These are phyloP conservation scores for Gnomoniopsis sp. DNA, from an alignment of 2,329 filamentous ascomycete genomes.

Conservation along the genomic window DNA sequence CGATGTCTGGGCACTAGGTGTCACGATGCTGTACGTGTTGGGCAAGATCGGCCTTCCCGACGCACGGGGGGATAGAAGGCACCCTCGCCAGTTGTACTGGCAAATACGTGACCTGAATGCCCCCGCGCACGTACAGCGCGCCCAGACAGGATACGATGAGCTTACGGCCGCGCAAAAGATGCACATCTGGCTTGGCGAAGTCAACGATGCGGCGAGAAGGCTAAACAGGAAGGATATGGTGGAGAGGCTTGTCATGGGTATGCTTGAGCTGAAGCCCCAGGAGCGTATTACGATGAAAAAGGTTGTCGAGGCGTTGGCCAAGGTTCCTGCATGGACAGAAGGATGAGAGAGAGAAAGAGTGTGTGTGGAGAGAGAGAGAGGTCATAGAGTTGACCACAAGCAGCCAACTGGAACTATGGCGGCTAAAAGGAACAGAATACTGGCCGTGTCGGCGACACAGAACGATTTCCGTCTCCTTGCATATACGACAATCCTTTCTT, in stretches of 20 bases:
- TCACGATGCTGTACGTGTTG: conserved; percentile 59
- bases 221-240: conserved; percentile 46
- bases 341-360: conserved; percentile 22
- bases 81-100: conserved; percentile 54
- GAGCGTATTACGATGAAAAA: conserved; percentile 54
- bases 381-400: neutral
- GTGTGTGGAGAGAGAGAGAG: no score
- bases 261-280: conserved; percentile 49
- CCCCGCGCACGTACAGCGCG: conserved; percentile 27
- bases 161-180: conserved; percentile 38
- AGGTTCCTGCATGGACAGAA: conserved; percentile 25
- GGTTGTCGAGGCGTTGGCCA: conserved; percentile 41
- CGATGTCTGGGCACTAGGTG: conserved; percentile 58
- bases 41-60: conserved; percentile 55
- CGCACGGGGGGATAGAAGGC: conserved; percentile 42
- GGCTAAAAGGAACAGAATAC: neutral
- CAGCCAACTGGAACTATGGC: neutral
- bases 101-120: conserved; percentile 53
- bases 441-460: neutral
- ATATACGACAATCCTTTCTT: neutral
- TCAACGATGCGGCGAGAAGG: conserved; percentile 43
- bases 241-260: conserved; percentile 50
- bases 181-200: conserved; percentile 54
- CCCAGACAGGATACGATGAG: conserved; percentile 19
- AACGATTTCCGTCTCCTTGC: neutral